Percentiles rank a stretch among this genome's conserved stretches.
Evolutionary conservation across 2,329 filamentous ascomycete species (phyloP).

Genomic region (Microascus cirrosus): DNA sequence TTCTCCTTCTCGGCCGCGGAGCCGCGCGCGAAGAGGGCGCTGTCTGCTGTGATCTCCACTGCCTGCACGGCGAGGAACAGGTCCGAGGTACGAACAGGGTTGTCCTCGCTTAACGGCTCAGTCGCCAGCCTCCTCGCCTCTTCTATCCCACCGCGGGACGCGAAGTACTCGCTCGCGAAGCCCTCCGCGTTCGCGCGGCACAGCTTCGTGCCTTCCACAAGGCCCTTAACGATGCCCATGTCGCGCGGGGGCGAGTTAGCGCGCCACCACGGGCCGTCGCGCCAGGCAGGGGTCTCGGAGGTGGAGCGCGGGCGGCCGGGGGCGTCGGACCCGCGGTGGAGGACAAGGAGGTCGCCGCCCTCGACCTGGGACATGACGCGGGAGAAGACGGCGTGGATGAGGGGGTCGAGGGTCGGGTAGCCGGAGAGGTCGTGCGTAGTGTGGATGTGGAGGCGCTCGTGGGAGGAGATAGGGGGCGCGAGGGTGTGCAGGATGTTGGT

Average conservation of each 20-base stretch:
- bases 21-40: conserved; percentile 53
- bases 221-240: conserved; percentile 67
- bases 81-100: conserved; percentile 85
- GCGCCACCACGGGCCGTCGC: conserved; percentile 95
- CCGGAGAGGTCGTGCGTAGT: conserved; percentile 92
- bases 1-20: conserved; percentile 42
- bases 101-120: conserved; percentile 68
- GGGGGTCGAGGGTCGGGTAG: conserved; percentile 86
- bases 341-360: conserved; percentile 85
- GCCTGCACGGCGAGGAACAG: conserved; percentile 95
- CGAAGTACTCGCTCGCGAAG: conserved; percentile 78
- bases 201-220: conserved; percentile 82
- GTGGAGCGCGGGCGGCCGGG: conserved; percentile 54
- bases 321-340: conserved; percentile 85
- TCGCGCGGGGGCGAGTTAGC: conserved; percentile 58
- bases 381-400: conserved; percentile 85
- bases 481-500: conserved; percentile 91
- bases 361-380: conserved; percentile 99
- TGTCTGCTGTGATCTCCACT: conserved; percentile 52
- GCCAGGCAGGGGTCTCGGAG: conserved; percentile 61
- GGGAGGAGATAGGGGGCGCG: conserved; percentile 89
- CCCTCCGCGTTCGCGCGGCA: conserved; percentile 80
- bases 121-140: conserved; percentile 69
- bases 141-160: conserved; percentile 65
- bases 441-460: conserved; percentile 94